phyloP scores from a whole-genome alignment of 2,329 filamentous ascomycete genomes.

The Colletotrichum scovillei region DNA sequence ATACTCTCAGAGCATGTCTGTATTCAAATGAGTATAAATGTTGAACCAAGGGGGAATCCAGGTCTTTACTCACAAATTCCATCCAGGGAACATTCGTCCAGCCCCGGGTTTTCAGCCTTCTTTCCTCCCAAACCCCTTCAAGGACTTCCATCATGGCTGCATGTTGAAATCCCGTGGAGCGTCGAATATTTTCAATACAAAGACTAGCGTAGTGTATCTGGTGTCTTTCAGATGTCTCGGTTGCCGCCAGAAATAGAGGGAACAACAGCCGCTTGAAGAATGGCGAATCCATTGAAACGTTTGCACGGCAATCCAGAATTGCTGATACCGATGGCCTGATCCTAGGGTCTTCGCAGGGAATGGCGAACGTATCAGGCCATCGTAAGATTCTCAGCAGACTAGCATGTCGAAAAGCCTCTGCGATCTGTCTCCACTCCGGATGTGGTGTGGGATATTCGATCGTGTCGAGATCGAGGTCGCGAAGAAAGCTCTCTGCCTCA shows the following conservation, averaged over 20 bases:
- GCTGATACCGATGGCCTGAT: conserved; percentile 39
- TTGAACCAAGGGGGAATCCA: neutral
- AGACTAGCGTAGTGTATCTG: conserved; percentile 42
- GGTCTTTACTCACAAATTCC: conserved; percentile 41
- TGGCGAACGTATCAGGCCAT: conserved; percentile 41
- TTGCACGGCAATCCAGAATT: conserved; percentile 41
- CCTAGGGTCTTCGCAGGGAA: conserved; percentile 38
- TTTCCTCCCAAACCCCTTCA: conserved; percentile 40
- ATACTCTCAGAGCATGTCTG: conserved; percentile 30
- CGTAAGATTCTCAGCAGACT: conserved; percentile 43
- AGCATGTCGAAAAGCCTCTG: conserved; percentile 44
- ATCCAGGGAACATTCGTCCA: conserved; percentile 42
- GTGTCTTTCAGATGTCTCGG: conserved; percentile 39
- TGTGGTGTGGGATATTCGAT: conserved; percentile 41
- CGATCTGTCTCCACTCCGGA: conserved; percentile 42
- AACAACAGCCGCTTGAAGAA: conserved; percentile 44
- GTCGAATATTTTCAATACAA: conserved; percentile 41
- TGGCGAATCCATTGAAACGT: conserved; percentile 36
- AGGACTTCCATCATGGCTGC: conserved; percentile 41
- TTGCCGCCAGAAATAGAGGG: conserved; percentile 42
- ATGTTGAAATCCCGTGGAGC: conserved; percentile 41
- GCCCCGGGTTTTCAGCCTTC: conserved; percentile 32
- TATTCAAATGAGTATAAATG: neutral
- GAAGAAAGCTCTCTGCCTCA: conserved; percentile 40
- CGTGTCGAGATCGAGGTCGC: conserved; percentile 40